A percentile compares a stretch with the other conserved stretches of the same genome.
phyloP scores from a whole-genome alignment of 2,329 filamentous ascomycete genomes.

The Penicillium sp. region DNA sequence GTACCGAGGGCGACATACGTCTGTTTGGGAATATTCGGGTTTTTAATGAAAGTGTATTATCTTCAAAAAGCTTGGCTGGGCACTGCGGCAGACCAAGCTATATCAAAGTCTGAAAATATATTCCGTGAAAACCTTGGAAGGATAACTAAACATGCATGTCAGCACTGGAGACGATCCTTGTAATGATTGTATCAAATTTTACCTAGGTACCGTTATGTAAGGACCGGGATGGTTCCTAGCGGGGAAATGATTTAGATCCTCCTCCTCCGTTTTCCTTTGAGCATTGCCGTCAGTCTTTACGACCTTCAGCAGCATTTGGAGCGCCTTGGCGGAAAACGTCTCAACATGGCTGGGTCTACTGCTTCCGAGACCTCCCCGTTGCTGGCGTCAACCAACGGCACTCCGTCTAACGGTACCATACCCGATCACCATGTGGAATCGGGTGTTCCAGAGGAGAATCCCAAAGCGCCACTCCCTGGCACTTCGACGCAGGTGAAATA shows the following conservation, averaged over 20 bases:
- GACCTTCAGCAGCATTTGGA: not conserved
- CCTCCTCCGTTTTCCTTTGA: not conserved
- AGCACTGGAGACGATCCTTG: not conserved
- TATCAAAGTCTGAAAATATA: not conserved
- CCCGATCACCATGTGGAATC: constrained; percentile 24
- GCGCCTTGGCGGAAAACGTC: not conserved
- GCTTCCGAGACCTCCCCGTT: constrained; percentile 50
- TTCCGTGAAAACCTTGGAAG: not conserved
- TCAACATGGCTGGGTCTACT: constrained; percentile 26
- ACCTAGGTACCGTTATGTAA: not conserved
- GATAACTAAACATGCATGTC: no score
- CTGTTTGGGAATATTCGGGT: no score
- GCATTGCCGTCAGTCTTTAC: not conserved
- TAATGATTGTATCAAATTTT: not conserved
- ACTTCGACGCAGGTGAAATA: constrained; percentile 55
- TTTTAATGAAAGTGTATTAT: no score
- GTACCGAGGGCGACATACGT: no score
- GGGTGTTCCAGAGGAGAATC: constrained; percentile 15
- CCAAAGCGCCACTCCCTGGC: constrained; percentile 43
- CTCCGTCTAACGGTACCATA: constrained; percentile 27
- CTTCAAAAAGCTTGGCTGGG: no score
- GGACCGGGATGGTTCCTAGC: not conserved
- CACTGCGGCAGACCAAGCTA: no score
- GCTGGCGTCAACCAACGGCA: constrained; percentile 36
- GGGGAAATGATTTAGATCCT: not conserved